Base-by-base conservation (phyloP, 1,139 yeast species). In the Taphrina confusa region DNA sequence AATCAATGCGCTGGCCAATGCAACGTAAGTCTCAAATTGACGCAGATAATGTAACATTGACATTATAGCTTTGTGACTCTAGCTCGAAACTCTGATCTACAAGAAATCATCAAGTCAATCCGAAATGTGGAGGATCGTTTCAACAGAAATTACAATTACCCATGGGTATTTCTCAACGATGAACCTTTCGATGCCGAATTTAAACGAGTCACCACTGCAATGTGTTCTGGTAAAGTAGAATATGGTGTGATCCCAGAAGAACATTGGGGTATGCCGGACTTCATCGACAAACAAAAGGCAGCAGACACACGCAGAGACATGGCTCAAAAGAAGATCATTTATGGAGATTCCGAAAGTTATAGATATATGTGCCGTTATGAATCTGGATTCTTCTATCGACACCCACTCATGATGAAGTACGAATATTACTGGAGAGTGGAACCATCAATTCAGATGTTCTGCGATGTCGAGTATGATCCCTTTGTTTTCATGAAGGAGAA, bases 111-210 rank as follows among this genome's bases (percentile, higher is more conserved):
- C 27, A 78, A 76, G 57, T 82, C 94, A 2, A 82, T 88, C 55
- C 78, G 81, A 60, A 76, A 80, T 56, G 61, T 85, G 60, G 92
- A 87, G 72, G 88, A 84, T 69, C 76, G 90, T 50, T 87, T 86
- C 76, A 87, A 87, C 74, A 70, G 75, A 42, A 77, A 80, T 62
- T 86, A 73, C 73, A 77, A 83, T 68, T 87, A 87, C 70, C 92
- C 86, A 70, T 87, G 94, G 94, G 86, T 86, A 11, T 87, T 87
- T 69, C 75, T 86, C 63, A 85, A 85, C 72, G 85, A 85, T 65
- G 85, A 79, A 64, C 79, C 75, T 20, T 84, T 84, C 69, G 71
- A 78, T 25, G 78, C 78, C 11, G 84, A 83, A 54, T 85, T 85
- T 72, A 80, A 77, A 66, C 73, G 74, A 28, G 72, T 75, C 62